These are phyloP conservation scores for Fusarium ambrosium DNA, from an alignment of 2,329 filamentous ascomycete genomes.

Conservation along the genomic window DNA sequence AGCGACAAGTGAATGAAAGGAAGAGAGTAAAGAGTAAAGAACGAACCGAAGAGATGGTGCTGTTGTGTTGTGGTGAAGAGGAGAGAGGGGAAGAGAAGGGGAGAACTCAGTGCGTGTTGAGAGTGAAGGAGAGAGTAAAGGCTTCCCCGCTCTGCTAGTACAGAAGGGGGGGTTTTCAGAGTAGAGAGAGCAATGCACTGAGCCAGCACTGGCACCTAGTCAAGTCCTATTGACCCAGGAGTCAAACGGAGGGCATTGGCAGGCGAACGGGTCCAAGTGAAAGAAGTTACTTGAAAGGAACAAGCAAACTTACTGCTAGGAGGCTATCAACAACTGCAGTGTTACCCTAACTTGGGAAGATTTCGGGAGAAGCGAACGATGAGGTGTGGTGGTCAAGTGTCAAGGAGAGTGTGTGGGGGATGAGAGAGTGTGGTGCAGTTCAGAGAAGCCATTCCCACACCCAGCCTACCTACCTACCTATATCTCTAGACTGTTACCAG, in stretches of 20 bases:
- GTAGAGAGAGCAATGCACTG: neutral
- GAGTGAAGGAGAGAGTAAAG: conserved; percentile 1
- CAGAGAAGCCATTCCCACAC: neutral
- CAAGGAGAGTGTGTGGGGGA: neutral
- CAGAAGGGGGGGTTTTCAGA: neutral
- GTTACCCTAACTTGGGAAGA: neutral
- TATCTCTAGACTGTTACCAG: neutral
- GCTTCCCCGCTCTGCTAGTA: neutral
- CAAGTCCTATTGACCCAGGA: neutral
- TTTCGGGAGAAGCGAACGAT: no score
- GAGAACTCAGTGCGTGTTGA: neutral
- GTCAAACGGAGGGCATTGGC: neutral
- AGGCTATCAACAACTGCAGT: neutral
- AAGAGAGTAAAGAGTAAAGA: neutral
- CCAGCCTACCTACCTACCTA: neutral
- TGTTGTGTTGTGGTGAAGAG: neutral
- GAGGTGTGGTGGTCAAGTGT: neutral
- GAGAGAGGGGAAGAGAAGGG: neutral
- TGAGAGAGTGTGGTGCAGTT: neutral
- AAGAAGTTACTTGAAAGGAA: neutral
- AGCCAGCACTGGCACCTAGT: neutral
- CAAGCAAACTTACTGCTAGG: conserved; percentile 2
- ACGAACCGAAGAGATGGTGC: neutral
- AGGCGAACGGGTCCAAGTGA: neutral
- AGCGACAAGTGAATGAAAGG: neutral